Base-by-base conservation (phyloP, 345 rosid genomes). In the Trapa incisa region DNA sequence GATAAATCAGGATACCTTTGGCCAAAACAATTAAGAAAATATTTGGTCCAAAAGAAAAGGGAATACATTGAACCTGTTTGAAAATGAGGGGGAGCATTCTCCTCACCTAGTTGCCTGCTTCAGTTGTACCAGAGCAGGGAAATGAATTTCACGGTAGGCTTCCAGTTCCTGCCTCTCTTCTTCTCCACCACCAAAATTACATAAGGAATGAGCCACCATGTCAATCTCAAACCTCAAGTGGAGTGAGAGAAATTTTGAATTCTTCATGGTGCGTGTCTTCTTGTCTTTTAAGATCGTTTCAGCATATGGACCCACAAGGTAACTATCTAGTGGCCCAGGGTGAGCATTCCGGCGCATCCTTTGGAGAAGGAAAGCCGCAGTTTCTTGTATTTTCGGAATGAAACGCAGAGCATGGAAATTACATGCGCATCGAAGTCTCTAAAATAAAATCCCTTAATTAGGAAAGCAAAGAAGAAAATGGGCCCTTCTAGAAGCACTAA, bases 391-490 rank as follows among this genome's bases (percentile, higher is more conserved):
- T 80, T 85, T 91, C 22, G 96, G 88, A 75, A 79, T 76, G 71
- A 89, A 94, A 61, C 75, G 83, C 64, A 94, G 78, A 0, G 97
- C 96, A 1, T 91, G 97, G 75, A 91, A 94, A 67, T 94, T 94
- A 76, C 97, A 94, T 85, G 96, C 89, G 83, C 99, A 91, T 68
- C 97, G 96, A 82, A 91, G 84, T 68, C 96, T 86, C 99, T 91
- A 89, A 41, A 85, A 82, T 71, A 80, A 72, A 73, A 74, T 77
- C 65, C 71, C 67, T 61, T 61, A 68, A 76, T 80, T 74, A 80
- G 83, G 78, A 79, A 73, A 68, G 67, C 66, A 65, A 70, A 42
- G 52, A 71, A 80, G 60, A 62, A 54, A 54, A 8, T 13, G 54
- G 60, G 0, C n/a, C 1, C 6, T 1, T 32, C 36, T 65, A 42